phyloP scores from a whole-genome alignment of 1,284 basidiomycete species.

The Cryptococcus wingfieldii region DNA sequence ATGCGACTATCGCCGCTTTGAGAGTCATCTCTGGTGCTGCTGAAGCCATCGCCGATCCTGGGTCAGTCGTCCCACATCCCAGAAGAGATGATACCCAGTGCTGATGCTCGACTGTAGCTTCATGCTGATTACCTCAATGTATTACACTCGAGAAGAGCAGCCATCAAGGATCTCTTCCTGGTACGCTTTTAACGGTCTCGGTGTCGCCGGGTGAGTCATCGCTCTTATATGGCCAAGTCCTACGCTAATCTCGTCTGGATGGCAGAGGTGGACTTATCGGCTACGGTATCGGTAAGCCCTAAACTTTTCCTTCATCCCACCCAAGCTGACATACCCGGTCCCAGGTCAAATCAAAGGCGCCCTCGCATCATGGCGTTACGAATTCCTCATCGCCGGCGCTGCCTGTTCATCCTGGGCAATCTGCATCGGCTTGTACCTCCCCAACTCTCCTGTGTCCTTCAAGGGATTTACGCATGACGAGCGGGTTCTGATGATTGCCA shows the following conservation, averaged over 20 bases:
- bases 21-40: slow-evolving; percentile 51
- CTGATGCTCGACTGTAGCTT: slow-evolving; percentile 1
- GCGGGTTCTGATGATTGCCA: slow-evolving; percentile 47
- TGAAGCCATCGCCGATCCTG: slow-evolving; percentile 51
- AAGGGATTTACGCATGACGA: slow-evolving; percentile 47
- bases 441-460: slow-evolving; percentile 44
- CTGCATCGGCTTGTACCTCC: slow-evolving; percentile 37
- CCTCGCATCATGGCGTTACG: slow-evolving; percentile 47
- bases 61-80: slow-evolving; percentile 1
- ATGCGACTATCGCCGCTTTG: slow-evolving; percentile 49
- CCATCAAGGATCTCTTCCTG: slow-evolving; percentile 42
- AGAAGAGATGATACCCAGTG: not conserved
- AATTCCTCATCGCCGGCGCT: slow-evolving; percentile 48
- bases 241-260: slow-evolving; percentile 16
- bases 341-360: slow-evolving; percentile 46
- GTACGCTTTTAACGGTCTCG: slow-evolving; percentile 48
- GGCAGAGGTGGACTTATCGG: slow-evolving; percentile 10
- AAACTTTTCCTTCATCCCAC: not conserved
- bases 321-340: not conserved
- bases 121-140: slow-evolving; percentile 44
- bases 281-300: slow-evolving; percentile 19
- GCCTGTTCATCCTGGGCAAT: slow-evolving; percentile 42
- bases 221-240: no score
- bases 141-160: slow-evolving; percentile 46
- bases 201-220: slow-evolving; percentile 29